Percentiles rank a stretch among this genome's conserved stretches.
Conservation (phyloP, 805 yeast species). For the Lachancea mirantina region DNA sequence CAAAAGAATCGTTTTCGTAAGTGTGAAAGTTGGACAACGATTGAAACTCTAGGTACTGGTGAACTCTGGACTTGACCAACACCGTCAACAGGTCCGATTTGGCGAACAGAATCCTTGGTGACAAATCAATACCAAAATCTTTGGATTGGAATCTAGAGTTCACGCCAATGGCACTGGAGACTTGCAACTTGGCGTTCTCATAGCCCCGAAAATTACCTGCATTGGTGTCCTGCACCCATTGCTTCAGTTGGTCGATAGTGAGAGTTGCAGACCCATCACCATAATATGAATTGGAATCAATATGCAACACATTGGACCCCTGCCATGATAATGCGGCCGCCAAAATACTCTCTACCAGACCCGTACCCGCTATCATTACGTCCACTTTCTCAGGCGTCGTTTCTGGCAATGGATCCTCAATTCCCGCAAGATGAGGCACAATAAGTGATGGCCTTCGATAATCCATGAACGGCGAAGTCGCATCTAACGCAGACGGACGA, state of each 20-base stretch:
- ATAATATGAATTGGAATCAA: slow-evolving; percentile 76
- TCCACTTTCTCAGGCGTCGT: slow-evolving; percentile 68
- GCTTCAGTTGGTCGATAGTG: slow-evolving; percentile 75
- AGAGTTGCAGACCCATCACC: slow-evolving; percentile 86
- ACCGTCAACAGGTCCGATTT: slow-evolving; percentile 78
- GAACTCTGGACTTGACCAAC: slow-evolving; percentile 77
- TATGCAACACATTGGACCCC: slow-evolving; percentile 89
- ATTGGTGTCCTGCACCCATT: slow-evolving; percentile 75
- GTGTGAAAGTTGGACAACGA: slow-evolving; percentile 84
- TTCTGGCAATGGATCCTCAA: slow-evolving; percentile 63
- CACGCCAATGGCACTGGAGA: slow-evolving; percentile 50
- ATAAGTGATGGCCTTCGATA: slow-evolving; percentile 25
- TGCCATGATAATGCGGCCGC: slow-evolving; percentile 98
- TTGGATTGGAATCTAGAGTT: slow-evolving; percentile 42
- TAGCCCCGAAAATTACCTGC: slow-evolving; percentile 32
- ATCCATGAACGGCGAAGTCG: slow-evolving; percentile 4
- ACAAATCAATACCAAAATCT: slow-evolving; percentile 81
- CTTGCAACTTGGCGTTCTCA: slow-evolving; percentile 70
- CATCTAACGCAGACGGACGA: slow-evolving; percentile 43
- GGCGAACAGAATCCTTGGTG: slow-evolving; percentile 84
- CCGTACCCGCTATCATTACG: slow-evolving; percentile 88
- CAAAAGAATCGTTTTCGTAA: slow-evolving; percentile 87
- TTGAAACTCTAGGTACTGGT: slow-evolving; percentile 87
- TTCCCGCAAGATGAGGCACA: slow-evolving; percentile 68
- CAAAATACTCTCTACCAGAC: slow-evolving; percentile 75